Evolutionary conservation across 495 filamentous ascomycete genomes (phyloP).

Genomic region (Paragyromitra xinjiangensis): DNA sequence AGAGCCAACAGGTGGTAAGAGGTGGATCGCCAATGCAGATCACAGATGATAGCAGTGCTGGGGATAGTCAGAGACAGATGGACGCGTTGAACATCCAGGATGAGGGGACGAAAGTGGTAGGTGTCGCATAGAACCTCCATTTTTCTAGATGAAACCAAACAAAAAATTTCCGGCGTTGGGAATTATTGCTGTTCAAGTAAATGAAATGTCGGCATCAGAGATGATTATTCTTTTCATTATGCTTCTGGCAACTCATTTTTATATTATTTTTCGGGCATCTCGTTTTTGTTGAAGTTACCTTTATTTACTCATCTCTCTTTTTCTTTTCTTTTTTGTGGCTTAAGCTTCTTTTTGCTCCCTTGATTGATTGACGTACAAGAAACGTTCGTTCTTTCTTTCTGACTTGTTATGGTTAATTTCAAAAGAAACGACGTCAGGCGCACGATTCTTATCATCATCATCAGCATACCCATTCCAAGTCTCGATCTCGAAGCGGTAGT

Average conservation of each 20-base stretch:
- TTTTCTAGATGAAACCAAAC: constrained; percentile 47
- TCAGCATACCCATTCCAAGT: constrained; percentile 51
- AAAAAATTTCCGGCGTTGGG: constrained; percentile 54
- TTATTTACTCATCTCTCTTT: constrained; percentile 42
- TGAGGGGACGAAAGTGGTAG: constrained; percentile 58
- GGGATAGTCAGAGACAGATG: constrained; percentile 73
- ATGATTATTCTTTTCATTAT: constrained; percentile 46
- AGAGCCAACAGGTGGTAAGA: constrained; percentile 60
- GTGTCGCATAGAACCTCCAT: constrained; percentile 57
- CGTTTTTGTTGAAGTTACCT: constrained; percentile 48
- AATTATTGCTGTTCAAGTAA: constrained; percentile 51
- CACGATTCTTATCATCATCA: constrained; percentile 54
- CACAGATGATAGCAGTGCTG: constrained; percentile 66
- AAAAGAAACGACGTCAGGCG: constrained; percentile 59
- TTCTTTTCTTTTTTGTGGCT: constrained; percentile 29
- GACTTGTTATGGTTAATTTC: constrained; percentile 57
- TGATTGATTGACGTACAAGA: constrained; percentile 53
- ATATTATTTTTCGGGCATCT: constrained; percentile 45
- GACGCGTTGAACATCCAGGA: constrained; percentile 75
- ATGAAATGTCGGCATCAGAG: constrained; percentile 50
- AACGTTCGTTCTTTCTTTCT: constrained; percentile 56
- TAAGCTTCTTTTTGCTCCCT: constrained; percentile 33
- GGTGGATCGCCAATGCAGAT: constrained; percentile 65
- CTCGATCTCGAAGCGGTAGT: constrained; percentile 54
- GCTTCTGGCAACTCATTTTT: constrained; percentile 46